Conservation (phyloP, 345 rosid species). For the Anastatica hierochuntica region DNA sequence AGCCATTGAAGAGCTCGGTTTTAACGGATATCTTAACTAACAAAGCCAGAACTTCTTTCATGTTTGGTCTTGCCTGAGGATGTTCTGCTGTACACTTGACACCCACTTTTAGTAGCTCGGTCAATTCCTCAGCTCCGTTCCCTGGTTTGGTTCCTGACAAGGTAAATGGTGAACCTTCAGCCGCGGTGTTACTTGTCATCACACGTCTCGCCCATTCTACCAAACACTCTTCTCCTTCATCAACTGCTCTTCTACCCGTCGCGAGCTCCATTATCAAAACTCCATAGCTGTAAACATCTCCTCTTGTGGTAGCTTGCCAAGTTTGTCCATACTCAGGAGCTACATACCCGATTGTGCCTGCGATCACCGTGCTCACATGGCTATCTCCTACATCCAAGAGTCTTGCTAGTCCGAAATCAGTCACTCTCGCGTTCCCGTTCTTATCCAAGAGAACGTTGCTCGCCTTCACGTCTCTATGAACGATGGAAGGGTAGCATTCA, state of each 20-base stretch:
- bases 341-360: slow-evolving; percentile 87
- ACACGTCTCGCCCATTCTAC: slow-evolving; percentile 80
- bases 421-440: slow-evolving; percentile 62
- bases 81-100: slow-evolving; percentile 63
- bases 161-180: slow-evolving; percentile 34
- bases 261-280: slow-evolving; percentile 83
- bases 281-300: slow-evolving; percentile 91
- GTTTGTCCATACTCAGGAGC: slow-evolving; percentile 97
- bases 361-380: slow-evolving; percentile 86
- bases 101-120: slow-evolving; percentile 51
- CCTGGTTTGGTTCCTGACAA: slow-evolving; percentile 57
- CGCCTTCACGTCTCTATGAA: slow-evolving; percentile 91
- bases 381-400: slow-evolving; percentile 57
- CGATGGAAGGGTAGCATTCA: slow-evolving; percentile 79
- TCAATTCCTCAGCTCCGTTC: slow-evolving; percentile 57
- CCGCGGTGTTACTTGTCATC: slow-evolving; percentile 30
- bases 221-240: slow-evolving; percentile 87
- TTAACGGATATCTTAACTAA: slow-evolving; percentile 38
- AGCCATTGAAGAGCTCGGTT: slow-evolving; percentile 27
- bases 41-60: slow-evolving; percentile 73
- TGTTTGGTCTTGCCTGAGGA: slow-evolving; percentile 80
- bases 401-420: slow-evolving; percentile 91
- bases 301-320: slow-evolving; percentile 86
- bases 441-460: slow-evolving; percentile 76
- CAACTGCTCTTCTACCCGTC: slow-evolving; percentile 75